Base-by-base conservation (phyloP, 176 grass and related monocot species). In the Microstegium vimineum region DNA sequence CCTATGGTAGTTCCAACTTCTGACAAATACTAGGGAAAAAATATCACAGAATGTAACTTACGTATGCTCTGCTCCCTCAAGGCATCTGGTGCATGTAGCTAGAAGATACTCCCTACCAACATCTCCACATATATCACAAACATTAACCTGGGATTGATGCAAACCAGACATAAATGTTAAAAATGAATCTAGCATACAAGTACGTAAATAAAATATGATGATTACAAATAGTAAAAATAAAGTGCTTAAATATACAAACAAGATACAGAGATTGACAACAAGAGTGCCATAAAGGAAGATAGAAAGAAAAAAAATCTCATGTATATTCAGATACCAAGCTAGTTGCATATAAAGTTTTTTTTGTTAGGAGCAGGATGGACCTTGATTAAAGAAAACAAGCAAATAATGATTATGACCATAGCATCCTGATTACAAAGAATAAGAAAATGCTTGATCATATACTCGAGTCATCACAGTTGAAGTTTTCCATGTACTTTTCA, bases 111-210 rank as follows among this genome's bases (percentile, higher is more conserved):
- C 95, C 71, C 90, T 89, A 49, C 95, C 95, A 68, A 91, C 80
- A 90, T 98, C 95, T 86, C 95, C 95, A 76, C 95, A 98, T 82
- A 98, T 98, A 98, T 98, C 95, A 84, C 95, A 98, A 82, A 98
- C 92, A 3, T 93, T 95, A 80, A 98, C 95, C 95, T 98, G 85
- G 18, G 46, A 6, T 74, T 17, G 60, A 79, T 74, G 74, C 49
- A 90, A 63, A 61, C 72, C 42, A 69, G 22, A 74, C 33, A 54
- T 45, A 75, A 87, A 71, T 84, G 18, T 71, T 71, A 83, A 80
- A 45, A 83, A 42, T 23, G 5, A 74, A 69, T 43, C 41, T 45
- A 20, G 5, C 27, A 70, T 80, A 70, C n/a, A 76, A 27, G n/a
- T 37, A 61, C 9, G 34, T 3, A 52, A 67, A 47, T 51, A 15